Base-by-base conservation (phyloP, 169 alveolate species). In the Plasmodium gallinaceum region DNA sequence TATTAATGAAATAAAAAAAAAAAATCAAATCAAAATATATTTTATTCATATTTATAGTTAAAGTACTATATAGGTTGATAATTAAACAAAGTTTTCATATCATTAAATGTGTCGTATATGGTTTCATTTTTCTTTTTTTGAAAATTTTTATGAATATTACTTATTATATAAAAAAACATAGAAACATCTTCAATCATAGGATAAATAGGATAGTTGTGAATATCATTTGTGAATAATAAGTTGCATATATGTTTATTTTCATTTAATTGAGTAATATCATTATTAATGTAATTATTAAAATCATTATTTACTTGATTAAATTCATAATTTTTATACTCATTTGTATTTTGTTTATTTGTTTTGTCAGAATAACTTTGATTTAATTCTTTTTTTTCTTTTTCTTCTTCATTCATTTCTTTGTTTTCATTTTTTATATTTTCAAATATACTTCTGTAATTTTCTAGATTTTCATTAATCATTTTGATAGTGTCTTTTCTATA, bases 101-200 rank as follows among this genome's bases (percentile, higher is more conserved):
- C 68, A 16, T 24, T 46, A 66, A 52, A 80, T 54, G 80, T 66
- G 66, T 80, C 90, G 66, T 80, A 66, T 80, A 69, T 52, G 18
- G 90, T 80, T 66, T 80, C 72, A 52, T 52, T 52, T 52, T 52
- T 7, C 7, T 20, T 12, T n/a, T 52, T 52, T n/a, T 52, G 7
- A n/a, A 52, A 2, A 16, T 45, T 66, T 51, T 72, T 32, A 57
- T 80, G 68, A 22, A 80, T 37, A 52, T 80, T 80, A 70, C 68
- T 80, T 66, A 80, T 80, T 43, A 80, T 80, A 60, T 80, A 80
- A 61, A 80, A 64, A 46, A 80, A 80, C 8, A 43, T 80, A 57
- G 90, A 80, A 8, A 80, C 72, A 61, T 80, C 90, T 80, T 80
- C 90, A 61, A 80, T 52, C 62, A 80, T n/a, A 42, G 90, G 90